Evolutionary conservation across 495 filamentous ascomycete species (phyloP), one percentile per base, ranked within the genome.

Genomic region (Usnea hakonensis): DNA sequence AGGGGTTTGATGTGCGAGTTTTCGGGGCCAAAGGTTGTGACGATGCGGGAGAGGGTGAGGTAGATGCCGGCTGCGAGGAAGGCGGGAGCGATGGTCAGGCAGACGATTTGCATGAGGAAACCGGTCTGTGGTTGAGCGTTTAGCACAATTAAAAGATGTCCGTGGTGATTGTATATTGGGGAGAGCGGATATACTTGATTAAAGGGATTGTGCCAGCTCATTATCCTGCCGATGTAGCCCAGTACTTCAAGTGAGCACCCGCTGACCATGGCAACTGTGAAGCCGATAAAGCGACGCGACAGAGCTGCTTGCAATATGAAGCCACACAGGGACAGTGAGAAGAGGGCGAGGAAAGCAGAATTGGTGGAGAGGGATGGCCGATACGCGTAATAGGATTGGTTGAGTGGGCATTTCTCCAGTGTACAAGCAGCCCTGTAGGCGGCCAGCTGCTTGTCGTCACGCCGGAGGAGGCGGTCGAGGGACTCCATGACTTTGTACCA

Each of bases 101-200:
- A 82, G 68, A 82, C 79, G 63, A 88, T 86, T 53, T 88, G 84
- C 43, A 84, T 77, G 67, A 87, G 79, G 72, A 87, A 87, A 11
- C 79, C 83, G 57, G 69, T 58, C 3, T 70, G 17, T 16, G 3
- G 19, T 13, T 32, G 43, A n/a, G 37, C 26, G 11, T 40, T n/a
- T 21, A 32, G 30, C n/a, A 40, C 13, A 7, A 36, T 21, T 32
- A 6, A 17, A 52, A 6, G 26, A 30, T 14, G 5, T 16, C 2
- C 23, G 6, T 14, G 17, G 46, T 13, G 5, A 37, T 40, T 2
- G 0, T 3, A 53, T n/a, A 37, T 11, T 26, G 21, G 14, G 23
- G 1, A 16, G 17, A 21, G 33, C 16, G 28, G 35, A 38, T 4
- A 21, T 40, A 62, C 59, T 33, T 68, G 65, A 67, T 78, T 75